Conservation (phyloP, 139 green algal genomes). For the Coelastrella sp. region DNA sequence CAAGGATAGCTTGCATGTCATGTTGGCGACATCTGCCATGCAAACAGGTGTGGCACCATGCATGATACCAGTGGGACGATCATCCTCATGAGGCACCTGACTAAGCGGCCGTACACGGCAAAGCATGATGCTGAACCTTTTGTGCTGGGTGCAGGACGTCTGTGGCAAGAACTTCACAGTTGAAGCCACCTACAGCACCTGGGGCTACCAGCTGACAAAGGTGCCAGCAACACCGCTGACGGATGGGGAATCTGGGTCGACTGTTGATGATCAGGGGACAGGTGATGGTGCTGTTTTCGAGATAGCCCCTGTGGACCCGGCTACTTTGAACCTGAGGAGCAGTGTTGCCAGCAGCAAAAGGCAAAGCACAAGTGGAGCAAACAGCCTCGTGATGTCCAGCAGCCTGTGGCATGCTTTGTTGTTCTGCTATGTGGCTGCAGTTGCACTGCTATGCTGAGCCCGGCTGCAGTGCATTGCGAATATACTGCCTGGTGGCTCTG, state of each 20-base stretch:
- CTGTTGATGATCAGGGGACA: not conserved
- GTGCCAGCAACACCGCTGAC: not conserved
- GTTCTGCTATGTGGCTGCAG: too few relatives aligned
- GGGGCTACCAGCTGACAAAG: slow-evolving; percentile 29
- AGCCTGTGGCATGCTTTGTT: too few relatives aligned
- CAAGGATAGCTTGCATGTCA: not conserved
- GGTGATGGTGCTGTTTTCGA: not conserved
- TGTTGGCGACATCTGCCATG: not conserved
- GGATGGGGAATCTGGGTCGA: not conserved
- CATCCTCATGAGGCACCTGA: not conserved
- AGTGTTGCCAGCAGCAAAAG: not conserved
- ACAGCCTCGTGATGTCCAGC: too few relatives aligned
- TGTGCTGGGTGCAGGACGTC: slow-evolving; percentile 26
- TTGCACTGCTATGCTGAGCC: too few relatives aligned
- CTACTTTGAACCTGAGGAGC: not conserved
- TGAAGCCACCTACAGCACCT: slow-evolving; percentile 11
- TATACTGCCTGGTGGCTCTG: too few relatives aligned
- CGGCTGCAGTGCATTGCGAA: too few relatives aligned
- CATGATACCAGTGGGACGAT: not conserved
- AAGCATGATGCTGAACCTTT: not conserved
- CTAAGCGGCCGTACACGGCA: not conserved
- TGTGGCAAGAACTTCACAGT: slow-evolving; percentile 35
- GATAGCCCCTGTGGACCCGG: not conserved
- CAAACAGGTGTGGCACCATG: not conserved
- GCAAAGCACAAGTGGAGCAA: not conserved